Evolutionary conservation across 1,284 basidiomycete species (phyloP).

Genomic region (Austroboletus rostrupii): DNA sequence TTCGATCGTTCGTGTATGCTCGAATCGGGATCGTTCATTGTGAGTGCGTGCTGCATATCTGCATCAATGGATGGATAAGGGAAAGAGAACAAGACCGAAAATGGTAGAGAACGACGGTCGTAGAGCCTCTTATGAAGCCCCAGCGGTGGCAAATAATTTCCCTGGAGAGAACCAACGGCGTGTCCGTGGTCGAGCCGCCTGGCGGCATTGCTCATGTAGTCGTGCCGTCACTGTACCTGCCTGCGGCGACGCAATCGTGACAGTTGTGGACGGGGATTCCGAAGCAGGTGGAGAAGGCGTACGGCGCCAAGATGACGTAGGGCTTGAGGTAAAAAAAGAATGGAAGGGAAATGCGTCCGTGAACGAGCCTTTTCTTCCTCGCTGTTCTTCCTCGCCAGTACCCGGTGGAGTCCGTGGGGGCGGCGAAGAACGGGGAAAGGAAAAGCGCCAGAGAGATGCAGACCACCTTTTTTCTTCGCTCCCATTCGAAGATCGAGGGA

Average conservation of each 20-base stretch:
- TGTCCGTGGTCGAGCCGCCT: slow-evolving; percentile 42
- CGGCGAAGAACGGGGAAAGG: slow-evolving; percentile 37
- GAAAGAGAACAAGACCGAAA: slow-evolving; percentile 1
- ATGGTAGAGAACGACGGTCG: slow-evolving; percentile 11
- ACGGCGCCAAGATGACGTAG: slow-evolving; percentile 32
- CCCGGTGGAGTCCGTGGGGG: slow-evolving; percentile 25
- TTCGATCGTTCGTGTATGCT: slow-evolving; percentile 14
- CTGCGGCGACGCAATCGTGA: slow-evolving; percentile 8
- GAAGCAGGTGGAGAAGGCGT: slow-evolving; percentile 29
- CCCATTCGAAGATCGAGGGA: slow-evolving; percentile 31
- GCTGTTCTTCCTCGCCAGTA: slow-evolving; percentile 22
- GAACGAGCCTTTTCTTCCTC: slow-evolving; percentile 29
- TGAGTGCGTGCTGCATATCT: neutral
- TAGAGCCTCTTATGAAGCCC: slow-evolving; percentile 33
- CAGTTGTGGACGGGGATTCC: slow-evolving; percentile 16
- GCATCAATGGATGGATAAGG: slow-evolving; percentile 2
- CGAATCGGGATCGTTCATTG: neutral
- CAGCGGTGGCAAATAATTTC: slow-evolving; percentile 47
- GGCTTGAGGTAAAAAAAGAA: slow-evolving; percentile 31
- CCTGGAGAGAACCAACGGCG: slow-evolving; percentile 58
- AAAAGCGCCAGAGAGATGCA: slow-evolving; percentile 40
- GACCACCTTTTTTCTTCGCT: slow-evolving; percentile 37
- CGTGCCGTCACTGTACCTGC: slow-evolving; percentile 9
- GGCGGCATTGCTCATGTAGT: slow-evolving; percentile 33
- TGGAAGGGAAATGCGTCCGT: slow-evolving; percentile 48